phyloP scores from a whole-genome alignment of 2,329 filamentous ascomycete genomes.

The Phaeosphaeria sp. region DNA sequence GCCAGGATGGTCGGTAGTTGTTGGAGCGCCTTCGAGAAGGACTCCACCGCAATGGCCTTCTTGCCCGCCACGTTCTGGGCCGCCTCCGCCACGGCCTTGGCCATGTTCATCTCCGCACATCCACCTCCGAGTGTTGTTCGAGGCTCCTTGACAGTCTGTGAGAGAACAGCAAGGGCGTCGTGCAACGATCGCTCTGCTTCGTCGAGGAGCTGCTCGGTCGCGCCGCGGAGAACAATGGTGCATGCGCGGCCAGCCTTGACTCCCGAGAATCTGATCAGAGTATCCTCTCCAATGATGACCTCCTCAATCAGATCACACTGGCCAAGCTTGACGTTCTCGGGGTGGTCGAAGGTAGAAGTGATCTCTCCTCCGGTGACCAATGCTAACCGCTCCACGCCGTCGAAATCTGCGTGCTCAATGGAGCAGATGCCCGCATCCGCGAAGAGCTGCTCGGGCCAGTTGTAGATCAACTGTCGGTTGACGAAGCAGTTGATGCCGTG shows the following conservation, averaged over 20 bases:
- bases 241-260: conserved; percentile 93
- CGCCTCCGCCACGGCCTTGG: conserved; percentile 92
- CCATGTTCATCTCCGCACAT: conserved; percentile 98
- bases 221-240: conserved; percentile 94
- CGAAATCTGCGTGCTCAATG: conserved; percentile 98
- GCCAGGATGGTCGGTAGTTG: conserved; percentile 96
- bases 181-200: conserved; percentile 96
- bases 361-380: conserved; percentile 98
- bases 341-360: conserved; percentile 96
- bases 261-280: conserved; percentile 95
- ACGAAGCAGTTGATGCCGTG: conserved; percentile 99
- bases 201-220: conserved; percentile 94
- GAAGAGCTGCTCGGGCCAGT: conserved; percentile 99
- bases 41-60: conserved; percentile 90
- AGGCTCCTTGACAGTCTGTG: conserved; percentile 94
- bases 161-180: conserved; percentile 93
- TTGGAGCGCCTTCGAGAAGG: conserved; percentile 86
- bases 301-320: conserved; percentile 96
- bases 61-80: conserved; percentile 96
- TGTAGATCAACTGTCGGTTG: conserved; percentile 99
- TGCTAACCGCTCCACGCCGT: conserved; percentile 93
- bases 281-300: conserved; percentile 98
- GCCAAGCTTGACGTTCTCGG: conserved; percentile 94
- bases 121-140: conserved; percentile 93
- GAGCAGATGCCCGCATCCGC: conserved; percentile 97